Evolutionary conservation across 2,329 filamentous ascomycete genomes (phyloP).

Genomic region (Botryotinia narcissicola): DNA sequence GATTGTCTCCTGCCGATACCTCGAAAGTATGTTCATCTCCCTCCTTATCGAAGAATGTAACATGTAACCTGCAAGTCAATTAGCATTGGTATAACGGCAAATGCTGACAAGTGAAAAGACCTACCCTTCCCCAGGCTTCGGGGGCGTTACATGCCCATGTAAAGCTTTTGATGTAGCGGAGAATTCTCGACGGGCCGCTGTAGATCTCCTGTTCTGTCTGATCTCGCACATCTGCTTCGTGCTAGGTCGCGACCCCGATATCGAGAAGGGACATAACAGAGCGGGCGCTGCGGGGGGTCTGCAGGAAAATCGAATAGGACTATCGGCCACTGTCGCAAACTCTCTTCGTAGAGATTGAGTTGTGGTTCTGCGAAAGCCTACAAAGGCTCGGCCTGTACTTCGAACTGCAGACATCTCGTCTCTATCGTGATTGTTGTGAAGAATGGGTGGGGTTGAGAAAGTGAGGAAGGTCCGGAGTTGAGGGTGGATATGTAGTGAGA

Average conservation of each 20-base stretch:
- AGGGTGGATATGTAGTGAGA: slow-evolving; percentile 5
- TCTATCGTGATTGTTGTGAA: background rate
- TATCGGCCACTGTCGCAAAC: slow-evolving; percentile 19
- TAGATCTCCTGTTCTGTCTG: slow-evolving; percentile 7
- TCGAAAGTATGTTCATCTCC: slow-evolving; percentile 71
- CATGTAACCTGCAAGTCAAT: slow-evolving; percentile 60
- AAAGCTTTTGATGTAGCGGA: slow-evolving; percentile 57
- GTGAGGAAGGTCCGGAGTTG: slow-evolving; percentile 10
- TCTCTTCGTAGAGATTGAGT: slow-evolving; percentile 23
- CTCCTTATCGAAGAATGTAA: slow-evolving; percentile 95
- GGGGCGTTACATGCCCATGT: slow-evolving; percentile 80
- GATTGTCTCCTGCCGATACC: slow-evolving; percentile 83
- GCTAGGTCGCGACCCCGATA: slow-evolving; percentile 15
- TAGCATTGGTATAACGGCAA: background rate
- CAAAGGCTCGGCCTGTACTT: slow-evolving; percentile 19
- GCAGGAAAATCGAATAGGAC: slow-evolving; percentile 18
- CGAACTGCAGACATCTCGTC: slow-evolving; percentile 26
- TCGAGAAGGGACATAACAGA: slow-evolving; percentile 13
- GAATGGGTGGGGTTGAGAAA: background rate
- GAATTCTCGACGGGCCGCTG: slow-evolving; percentile 48
- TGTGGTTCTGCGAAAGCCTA: slow-evolving; percentile 20
- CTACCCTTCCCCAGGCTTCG: slow-evolving; percentile 90
- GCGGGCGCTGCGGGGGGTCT: slow-evolving; percentile 7
- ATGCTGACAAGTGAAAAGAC: slow-evolving; percentile 35
- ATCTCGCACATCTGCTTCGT: slow-evolving; percentile 15